Percentiles rank a stretch among this genome's conserved stretches.
phyloP scores from a whole-genome alignment of 2,329 filamentous ascomycete genomes.

The Colletotrichum eleusines region DNA sequence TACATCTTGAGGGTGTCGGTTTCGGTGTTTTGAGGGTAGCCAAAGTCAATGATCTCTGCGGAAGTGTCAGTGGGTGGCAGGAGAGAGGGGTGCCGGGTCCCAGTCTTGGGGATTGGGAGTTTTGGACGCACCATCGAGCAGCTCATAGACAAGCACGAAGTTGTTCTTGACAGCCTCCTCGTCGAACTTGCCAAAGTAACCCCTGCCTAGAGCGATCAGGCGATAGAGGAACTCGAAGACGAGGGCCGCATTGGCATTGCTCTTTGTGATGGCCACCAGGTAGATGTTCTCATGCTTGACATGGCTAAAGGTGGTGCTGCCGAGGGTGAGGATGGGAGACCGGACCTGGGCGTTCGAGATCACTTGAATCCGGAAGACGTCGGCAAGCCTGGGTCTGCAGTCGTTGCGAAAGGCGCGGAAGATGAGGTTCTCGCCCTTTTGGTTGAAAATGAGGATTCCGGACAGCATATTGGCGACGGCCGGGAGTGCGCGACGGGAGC shows the following conservation, averaged over 20 bases:
- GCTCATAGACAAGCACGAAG: slow-evolving; percentile 97
- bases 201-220: slow-evolving; percentile 88
- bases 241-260: slow-evolving; percentile 97
- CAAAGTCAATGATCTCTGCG: slow-evolving; percentile 96
- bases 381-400: slow-evolving; percentile 95
- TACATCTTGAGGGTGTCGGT: slow-evolving; percentile 99
- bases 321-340: slow-evolving; percentile 95
- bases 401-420: slow-evolving; percentile 99
- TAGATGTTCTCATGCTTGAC: slow-evolving; percentile 99
- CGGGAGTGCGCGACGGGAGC: neutral
- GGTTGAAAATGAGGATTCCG: slow-evolving; percentile 97
- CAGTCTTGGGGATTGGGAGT: neutral
- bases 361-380: slow-evolving; percentile 99
- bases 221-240: slow-evolving; percentile 99
- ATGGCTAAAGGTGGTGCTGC: slow-evolving; percentile 98
- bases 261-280: slow-evolving; percentile 96
- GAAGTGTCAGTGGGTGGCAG: neutral
- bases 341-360: slow-evolving; percentile 98
- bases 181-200: slow-evolving; percentile 99
- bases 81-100: no score
- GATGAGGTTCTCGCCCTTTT: slow-evolving; percentile 99
- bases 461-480: slow-evolving; percentile 79
- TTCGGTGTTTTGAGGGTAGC: slow-evolving; percentile 98
- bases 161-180: slow-evolving; percentile 99
- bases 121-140: slow-evolving; percentile 81